These are phyloP conservation scores for Hortaea werneckii DNA, from an alignment of 2,329 filamentous ascomycete species.

Conservation along the genomic window DNA sequence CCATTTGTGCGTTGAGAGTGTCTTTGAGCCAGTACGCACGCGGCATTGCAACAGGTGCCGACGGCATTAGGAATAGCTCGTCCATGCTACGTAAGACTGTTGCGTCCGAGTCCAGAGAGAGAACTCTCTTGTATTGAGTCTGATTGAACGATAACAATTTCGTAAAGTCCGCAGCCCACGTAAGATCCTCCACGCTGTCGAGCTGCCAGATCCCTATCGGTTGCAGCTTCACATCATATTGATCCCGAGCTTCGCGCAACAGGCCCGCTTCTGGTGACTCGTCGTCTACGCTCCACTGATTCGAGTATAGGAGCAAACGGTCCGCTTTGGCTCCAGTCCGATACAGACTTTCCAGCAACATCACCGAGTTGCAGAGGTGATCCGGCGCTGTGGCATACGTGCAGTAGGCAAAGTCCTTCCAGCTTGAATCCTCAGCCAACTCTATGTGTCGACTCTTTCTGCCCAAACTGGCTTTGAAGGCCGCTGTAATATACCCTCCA, in stretches of 20 bases:
- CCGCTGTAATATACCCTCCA: too few relatives aligned
- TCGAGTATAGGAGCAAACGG: conserved; percentile 35
- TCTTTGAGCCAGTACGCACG: conserved; percentile 60
- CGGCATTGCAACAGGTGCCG: conserved; percentile 51
- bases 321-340: conserved; percentile 35
- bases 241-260: conserved; percentile 31
- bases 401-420: conserved; percentile 33
- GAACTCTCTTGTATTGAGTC: conserved; percentile 49
- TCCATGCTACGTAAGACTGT: conserved; percentile 55
- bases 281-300: conserved; percentile 26
- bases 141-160: conserved; percentile 62
- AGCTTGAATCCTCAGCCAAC: conserved; percentile 9
- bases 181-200: conserved; percentile 17
- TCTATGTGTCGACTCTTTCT: background rate
- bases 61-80: conserved; percentile 59
- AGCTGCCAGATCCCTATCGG: conserved; percentile 31
- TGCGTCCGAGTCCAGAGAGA: conserved; percentile 54
- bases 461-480: background rate
- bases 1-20: conserved; percentile 7
- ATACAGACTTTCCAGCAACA: conserved; percentile 36
- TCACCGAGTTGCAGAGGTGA: conserved; percentile 34
- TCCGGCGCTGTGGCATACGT: conserved; percentile 34
- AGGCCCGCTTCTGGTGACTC: conserved; percentile 27
- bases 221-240: conserved; percentile 41
- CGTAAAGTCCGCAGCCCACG: conserved; percentile 53